Conservation (phyloP, 257 asterid species). For the Thymus mandschuricus region DNA sequence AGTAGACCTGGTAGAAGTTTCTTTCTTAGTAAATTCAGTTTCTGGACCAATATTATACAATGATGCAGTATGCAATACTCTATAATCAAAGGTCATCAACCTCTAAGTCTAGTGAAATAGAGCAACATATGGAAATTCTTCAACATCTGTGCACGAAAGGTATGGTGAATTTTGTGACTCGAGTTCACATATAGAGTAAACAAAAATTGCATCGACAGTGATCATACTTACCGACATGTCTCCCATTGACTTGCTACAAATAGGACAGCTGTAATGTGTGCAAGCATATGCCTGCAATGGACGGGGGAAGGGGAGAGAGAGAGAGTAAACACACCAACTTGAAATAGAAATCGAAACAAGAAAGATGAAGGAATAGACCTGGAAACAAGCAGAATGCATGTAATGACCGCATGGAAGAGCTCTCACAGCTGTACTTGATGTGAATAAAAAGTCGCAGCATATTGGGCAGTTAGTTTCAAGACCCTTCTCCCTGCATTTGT, state of each 20-base stretch:
- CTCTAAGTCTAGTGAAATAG: background rate
- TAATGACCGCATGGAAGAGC: slow-evolving; percentile 98
- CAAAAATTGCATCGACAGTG: slow-evolving; percentile 15
- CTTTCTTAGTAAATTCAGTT: slow-evolving; percentile 12
- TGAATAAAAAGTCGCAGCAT: slow-evolving; percentile 91
- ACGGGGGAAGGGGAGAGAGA: slow-evolving; percentile 5
- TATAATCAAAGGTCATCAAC: too few species aligned
- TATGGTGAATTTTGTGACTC: background rate
- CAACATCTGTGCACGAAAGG: background rate
- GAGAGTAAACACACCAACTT: slow-evolving; percentile 2
- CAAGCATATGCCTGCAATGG: slow-evolving; percentile 84
- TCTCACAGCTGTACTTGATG: slow-evolving; percentile 88
- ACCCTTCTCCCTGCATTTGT: slow-evolving; percentile 95
- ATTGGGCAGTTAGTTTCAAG: slow-evolving; percentile 97
- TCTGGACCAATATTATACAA: too few species aligned
- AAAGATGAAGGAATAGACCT: slow-evolving; percentile 49
- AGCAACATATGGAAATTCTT: background rate
- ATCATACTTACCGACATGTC: slow-evolving; percentile 89
- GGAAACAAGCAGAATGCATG: slow-evolving; percentile 99
- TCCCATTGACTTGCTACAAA: slow-evolving; percentile 99
- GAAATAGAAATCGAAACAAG: background rate
- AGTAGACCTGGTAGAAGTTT: slow-evolving; percentile 66
- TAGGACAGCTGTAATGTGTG: slow-evolving; percentile 91
- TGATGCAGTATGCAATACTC: too few species aligned
- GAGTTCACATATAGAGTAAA: background rate